A percentile compares a stretch with the other conserved stretches of the same genome.
Evolutionary conservation across 179 eudicot genomes (phyloP).

Genomic region (Spergularia azorica): DNA sequence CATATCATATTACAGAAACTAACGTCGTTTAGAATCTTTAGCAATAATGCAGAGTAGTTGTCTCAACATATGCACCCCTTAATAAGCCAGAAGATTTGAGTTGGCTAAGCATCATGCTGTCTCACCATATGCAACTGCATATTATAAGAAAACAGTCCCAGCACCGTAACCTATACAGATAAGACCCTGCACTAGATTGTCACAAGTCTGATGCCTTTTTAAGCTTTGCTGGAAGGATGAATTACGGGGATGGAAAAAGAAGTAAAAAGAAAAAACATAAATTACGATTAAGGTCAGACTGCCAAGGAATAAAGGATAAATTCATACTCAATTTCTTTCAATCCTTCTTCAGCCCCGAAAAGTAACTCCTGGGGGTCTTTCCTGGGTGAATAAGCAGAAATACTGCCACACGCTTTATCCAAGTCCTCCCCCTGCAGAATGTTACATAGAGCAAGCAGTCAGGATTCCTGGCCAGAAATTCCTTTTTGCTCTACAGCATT

Average conservation of each 20-base stretch:
- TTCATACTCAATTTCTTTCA: conserved; percentile 86
- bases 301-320: neutral
- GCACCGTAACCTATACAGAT: neutral
- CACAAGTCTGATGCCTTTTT: neutral
- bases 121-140: conserved; percentile 13
- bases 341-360: conserved; percentile 94
- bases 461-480: conserved; percentile 8
- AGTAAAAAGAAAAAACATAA: neutral
- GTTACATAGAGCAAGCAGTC: neutral
- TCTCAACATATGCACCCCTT: neutral
- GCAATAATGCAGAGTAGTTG: neutral
- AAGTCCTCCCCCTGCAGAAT: conserved; percentile 79
- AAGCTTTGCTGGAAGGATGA: neutral
- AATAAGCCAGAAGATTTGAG: neutral
- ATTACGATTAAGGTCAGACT: neutral
- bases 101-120: neutral
- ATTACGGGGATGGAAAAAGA: neutral
- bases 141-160: neutral
- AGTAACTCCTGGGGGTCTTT: conserved; percentile 97
- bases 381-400: conserved; percentile 89
- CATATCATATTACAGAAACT: neutral
- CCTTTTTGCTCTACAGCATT: neutral
- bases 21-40: neutral
- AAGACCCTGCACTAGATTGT: neutral
- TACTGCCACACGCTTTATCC: conserved; percentile 95